Conservation (phyloP, 345 rosid genomes). For the Gossypium mustelinum region DNA sequence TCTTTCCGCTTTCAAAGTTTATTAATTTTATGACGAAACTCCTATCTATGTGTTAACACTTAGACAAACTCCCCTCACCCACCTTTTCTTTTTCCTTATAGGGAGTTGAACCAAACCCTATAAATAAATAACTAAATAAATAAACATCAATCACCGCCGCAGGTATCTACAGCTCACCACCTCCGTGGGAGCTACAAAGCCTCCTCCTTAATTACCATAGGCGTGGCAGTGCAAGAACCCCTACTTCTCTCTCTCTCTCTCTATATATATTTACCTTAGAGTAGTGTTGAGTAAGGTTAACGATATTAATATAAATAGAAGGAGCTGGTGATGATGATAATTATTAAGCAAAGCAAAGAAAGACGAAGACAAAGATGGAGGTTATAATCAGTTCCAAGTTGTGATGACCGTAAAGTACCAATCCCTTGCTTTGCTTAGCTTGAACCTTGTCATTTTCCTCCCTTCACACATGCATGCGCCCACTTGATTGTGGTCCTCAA, state of each 20-base stretch:
- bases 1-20: background rate
- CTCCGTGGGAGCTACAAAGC: background rate
- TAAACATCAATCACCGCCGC: no score
- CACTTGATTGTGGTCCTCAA: conserved; percentile 25
- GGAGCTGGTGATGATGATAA: background rate
- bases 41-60: background rate
- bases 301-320: background rate
- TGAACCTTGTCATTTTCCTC: conserved; percentile 20
- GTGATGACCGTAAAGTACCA: background rate
- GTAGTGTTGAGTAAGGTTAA: conserved; percentile 6
- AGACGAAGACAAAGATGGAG: background rate
- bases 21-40: background rate
- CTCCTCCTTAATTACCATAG: background rate
- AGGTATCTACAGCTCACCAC: background rate
- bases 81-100: background rate
- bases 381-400: conserved; percentile 9
- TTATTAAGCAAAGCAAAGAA: background rate
- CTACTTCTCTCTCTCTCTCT: background rate
- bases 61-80: background rate
- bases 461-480: conserved; percentile 10
- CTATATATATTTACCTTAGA: background rate
- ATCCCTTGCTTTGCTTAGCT: conserved; percentile 12
- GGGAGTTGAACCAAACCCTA: conserved; percentile 1
- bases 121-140: background rate
- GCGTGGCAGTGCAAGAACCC: background rate